Percentiles rank a stretch among this genome's conserved stretches.
phyloP scores from a whole-genome alignment of 2,329 filamentous ascomycete genomes.

The Aspergillus unguis region DNA sequence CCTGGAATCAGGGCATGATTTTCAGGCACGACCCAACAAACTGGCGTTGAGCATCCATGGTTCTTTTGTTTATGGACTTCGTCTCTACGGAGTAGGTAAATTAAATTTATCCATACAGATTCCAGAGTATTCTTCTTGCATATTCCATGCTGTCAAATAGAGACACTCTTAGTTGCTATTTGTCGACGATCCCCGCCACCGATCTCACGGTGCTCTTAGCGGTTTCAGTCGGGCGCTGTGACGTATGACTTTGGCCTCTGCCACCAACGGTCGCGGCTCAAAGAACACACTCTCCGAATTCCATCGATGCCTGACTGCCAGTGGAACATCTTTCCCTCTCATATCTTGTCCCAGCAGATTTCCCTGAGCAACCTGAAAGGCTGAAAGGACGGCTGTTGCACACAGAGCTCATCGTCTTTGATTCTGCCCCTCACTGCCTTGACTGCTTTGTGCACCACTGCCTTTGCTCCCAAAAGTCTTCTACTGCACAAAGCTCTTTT shows the following conservation, averaged over 20 bases:
- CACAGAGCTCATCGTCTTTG: background rate
- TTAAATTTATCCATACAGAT: background rate
- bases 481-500: slow-evolving; percentile 7
- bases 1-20: background rate
- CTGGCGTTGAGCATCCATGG: background rate
- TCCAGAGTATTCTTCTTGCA: too few species aligned
- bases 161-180: background rate
- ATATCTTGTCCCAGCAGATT: background rate
- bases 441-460: slow-evolving; percentile 1
- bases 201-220: slow-evolving; percentile 1
- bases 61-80: background rate
- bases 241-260: slow-evolving; percentile 7
- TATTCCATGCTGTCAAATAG: too few species aligned
- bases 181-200: background rate
- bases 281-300: slow-evolving; percentile 5
- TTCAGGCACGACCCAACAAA: background rate
- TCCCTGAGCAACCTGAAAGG: background rate
- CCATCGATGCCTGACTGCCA: slow-evolving; percentile 3
- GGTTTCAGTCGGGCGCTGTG: slow-evolving; percentile 7
- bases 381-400: background rate
- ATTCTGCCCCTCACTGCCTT: slow-evolving; percentile 7
- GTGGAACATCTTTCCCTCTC: background rate
- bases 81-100: background rate
- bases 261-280: slow-evolving; percentile 10
- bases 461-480: slow-evolving; percentile 5